Percentiles rank a stretch among this genome's conserved stretches.
These are phyloP conservation scores for Heritiera fomes DNA, from an alignment of 345 rosid species.

Conservation along the genomic window DNA sequence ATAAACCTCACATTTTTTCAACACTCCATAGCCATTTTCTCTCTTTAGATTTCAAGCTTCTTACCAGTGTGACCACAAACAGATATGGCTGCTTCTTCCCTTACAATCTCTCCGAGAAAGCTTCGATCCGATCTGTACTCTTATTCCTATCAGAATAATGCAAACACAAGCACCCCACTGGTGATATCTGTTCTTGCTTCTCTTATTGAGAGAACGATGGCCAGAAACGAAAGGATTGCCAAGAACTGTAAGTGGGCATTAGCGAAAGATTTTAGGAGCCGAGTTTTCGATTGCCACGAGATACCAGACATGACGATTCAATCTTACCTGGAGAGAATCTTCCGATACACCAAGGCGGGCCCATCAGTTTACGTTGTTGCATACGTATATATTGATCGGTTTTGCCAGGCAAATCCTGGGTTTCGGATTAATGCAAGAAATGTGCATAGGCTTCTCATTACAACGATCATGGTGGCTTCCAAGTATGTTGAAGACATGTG, in stretches of 20 bases:
- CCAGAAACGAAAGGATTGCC: constrained; percentile 65
- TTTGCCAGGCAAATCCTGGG: constrained; percentile 71
- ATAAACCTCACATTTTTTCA: constrained; percentile 1
- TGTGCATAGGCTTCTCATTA: constrained; percentile 78
- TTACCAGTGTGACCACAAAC: not conserved
- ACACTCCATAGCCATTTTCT: not conserved
- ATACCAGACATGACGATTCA: constrained; percentile 83
- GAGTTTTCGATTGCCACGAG: constrained; percentile 70
- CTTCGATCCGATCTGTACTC: constrained; percentile 85
- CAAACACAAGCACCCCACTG: constrained; percentile 51
- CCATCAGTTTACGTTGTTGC: constrained; percentile 90
- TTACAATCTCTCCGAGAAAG: constrained; percentile 67
- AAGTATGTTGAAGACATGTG: constrained; percentile 91
- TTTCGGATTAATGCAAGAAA: constrained; percentile 66
- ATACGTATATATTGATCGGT: constrained; percentile 84
- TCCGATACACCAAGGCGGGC: constrained; percentile 76
- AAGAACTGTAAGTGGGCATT: constrained; percentile 38
- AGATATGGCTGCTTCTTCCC: constrained; percentile 31
- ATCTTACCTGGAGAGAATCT: constrained; percentile 81
- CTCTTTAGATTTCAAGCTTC: not conserved
- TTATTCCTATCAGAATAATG: constrained; percentile 55
- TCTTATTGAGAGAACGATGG: constrained; percentile 65
- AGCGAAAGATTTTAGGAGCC: constrained; percentile 37
- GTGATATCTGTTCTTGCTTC: constrained; percentile 82
- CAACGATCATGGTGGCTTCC: constrained; percentile 88